A percentile compares a stretch with the other conserved stretches of the same genome.
Evolutionary conservation across 1,139 yeast genomes (phyloP).

Genomic region (Lodderomyces beijingensis): DNA sequence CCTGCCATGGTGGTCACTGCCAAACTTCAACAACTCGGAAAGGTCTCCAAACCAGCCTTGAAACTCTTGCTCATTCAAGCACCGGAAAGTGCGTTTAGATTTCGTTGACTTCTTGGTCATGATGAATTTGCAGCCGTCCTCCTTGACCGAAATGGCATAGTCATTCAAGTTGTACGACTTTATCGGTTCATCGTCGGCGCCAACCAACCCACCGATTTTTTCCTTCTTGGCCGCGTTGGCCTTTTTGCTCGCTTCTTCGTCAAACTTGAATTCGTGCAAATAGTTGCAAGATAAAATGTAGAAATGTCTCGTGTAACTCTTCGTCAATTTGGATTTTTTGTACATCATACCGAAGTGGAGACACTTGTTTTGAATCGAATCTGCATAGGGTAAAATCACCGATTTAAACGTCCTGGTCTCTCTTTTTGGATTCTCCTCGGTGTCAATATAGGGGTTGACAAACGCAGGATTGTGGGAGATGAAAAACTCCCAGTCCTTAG

Average conservation of each 20-base stretch:
- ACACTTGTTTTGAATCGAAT: slow-evolving; percentile 42
- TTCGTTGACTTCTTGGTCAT: slow-evolving; percentile 26
- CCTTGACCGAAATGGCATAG: slow-evolving; percentile 29
- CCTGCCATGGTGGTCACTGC: slow-evolving; percentile 30
- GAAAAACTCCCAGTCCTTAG: slow-evolving; percentile 38
- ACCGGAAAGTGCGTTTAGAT: slow-evolving; percentile 37
- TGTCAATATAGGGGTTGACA: slow-evolving; percentile 28
- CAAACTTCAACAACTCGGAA: slow-evolving; percentile 36
- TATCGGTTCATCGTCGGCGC: slow-evolving; percentile 37
- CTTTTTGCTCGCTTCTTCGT: slow-evolving; percentile 16
- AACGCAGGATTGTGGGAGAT: slow-evolving; percentile 34
- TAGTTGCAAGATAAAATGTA: slow-evolving; percentile 44
- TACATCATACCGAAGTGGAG: slow-evolving; percentile 40
- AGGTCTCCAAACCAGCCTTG: slow-evolving; percentile 37
- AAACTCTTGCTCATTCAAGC: slow-evolving; percentile 29
- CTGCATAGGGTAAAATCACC: slow-evolving; percentile 31
- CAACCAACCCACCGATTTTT: slow-evolving; percentile 41
- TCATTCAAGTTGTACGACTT: slow-evolving; percentile 45
- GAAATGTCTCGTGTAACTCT: slow-evolving; percentile 36
- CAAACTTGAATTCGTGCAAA: slow-evolving; percentile 42
- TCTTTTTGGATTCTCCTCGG: slow-evolving; percentile 24
- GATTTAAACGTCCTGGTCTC: slow-evolving; percentile 29
- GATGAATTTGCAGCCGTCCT: slow-evolving; percentile 34
- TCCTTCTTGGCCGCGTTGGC: slow-evolving; percentile 16
- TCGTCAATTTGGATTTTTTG: slow-evolving; percentile 40